Evolutionary conservation across 345 rosid genomes (phyloP).

Genomic region (Lepidium sativum): DNA sequence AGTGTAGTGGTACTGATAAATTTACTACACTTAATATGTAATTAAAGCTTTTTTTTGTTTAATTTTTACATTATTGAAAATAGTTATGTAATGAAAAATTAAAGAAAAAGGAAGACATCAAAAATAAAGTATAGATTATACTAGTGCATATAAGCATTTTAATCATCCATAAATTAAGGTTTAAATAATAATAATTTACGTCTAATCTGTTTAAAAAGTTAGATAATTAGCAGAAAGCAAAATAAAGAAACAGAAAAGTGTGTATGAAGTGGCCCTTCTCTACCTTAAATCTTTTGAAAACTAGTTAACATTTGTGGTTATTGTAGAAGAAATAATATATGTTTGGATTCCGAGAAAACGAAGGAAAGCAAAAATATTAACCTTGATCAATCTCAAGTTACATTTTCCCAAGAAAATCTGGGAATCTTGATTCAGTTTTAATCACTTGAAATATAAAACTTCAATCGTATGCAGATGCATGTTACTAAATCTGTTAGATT

Average conservation of each 20-base stretch:
- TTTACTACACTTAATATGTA: too few relatives aligned
- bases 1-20: too few relatives aligned
- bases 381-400: neutral
- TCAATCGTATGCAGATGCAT: slow-evolving; percentile 2
- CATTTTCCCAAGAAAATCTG: neutral
- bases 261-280: slow-evolving; percentile 7
- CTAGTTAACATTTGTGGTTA: neutral
- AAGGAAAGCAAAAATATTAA: neutral
- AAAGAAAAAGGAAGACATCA: too few relatives aligned
- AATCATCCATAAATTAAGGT: slow-evolving; percentile 16
- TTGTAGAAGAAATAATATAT: too few relatives aligned
- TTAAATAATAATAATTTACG: neutral
- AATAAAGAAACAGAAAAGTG: neutral
- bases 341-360: slow-evolving; percentile 7
- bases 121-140: neutral
- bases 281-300: neutral
- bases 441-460: neutral
- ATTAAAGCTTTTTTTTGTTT: too few relatives aligned
- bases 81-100: neutral
- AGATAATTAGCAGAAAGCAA: slow-evolving; percentile 20
- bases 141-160: neutral
- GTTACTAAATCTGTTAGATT: too few relatives aligned
- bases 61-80: neutral
- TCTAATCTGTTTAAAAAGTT: slow-evolving; percentile 7
- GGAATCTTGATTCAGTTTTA: neutral